A percentile compares a stretch with the other conserved stretches of the same genome.
phyloP scores from a whole-genome alignment of 139 green algal genomes.

The Picochlorum sp. region DNA sequence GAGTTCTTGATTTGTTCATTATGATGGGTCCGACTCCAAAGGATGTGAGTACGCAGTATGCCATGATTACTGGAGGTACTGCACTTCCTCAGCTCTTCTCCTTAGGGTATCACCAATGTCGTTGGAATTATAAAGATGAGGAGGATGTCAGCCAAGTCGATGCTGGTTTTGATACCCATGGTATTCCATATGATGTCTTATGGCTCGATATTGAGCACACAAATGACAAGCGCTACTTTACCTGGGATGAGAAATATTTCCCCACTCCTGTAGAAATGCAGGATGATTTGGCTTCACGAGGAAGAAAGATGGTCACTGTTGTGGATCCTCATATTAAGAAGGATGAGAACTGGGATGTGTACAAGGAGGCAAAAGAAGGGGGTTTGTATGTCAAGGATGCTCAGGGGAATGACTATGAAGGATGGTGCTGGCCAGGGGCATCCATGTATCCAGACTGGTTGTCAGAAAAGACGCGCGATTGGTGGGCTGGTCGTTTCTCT shows the following conservation, averaged over 20 bases:
- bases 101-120: slow-evolving; percentile 96
- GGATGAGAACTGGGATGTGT: slow-evolving; percentile 74
- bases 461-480: slow-evolving; percentile 67
- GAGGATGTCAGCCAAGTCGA: slow-evolving; percentile 71
- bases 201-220: slow-evolving; percentile 99
- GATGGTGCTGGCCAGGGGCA: slow-evolving; percentile 94
- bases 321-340: slow-evolving; percentile 98
- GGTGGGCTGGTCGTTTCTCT: slow-evolving; percentile 86
- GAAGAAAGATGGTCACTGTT: slow-evolving; percentile 92
- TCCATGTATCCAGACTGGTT: slow-evolving; percentile 91
- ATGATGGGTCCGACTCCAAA: slow-evolving; percentile 61
- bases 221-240: slow-evolving; percentile 95
- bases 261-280: slow-evolving; percentile 70
- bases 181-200: slow-evolving; percentile 96
- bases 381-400: slow-evolving; percentile 82
- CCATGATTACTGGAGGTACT: slow-evolving; percentile 72
- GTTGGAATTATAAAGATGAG: slow-evolving; percentile 98
- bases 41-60: slow-evolving; percentile 57
- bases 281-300: slow-evolving; percentile 54
- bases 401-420: slow-evolving; percentile 81
- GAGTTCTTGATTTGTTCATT: slow-evolving; percentile 92
- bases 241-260: slow-evolving; percentile 87
- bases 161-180: slow-evolving; percentile 48
- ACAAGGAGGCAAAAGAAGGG: slow-evolving; percentile 68
- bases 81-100: slow-evolving; percentile 90